These are phyloP conservation scores for Colletotrichum sp. DNA, from an alignment of 2,329 filamentous ascomycete genomes.

Conservation along the genomic window DNA sequence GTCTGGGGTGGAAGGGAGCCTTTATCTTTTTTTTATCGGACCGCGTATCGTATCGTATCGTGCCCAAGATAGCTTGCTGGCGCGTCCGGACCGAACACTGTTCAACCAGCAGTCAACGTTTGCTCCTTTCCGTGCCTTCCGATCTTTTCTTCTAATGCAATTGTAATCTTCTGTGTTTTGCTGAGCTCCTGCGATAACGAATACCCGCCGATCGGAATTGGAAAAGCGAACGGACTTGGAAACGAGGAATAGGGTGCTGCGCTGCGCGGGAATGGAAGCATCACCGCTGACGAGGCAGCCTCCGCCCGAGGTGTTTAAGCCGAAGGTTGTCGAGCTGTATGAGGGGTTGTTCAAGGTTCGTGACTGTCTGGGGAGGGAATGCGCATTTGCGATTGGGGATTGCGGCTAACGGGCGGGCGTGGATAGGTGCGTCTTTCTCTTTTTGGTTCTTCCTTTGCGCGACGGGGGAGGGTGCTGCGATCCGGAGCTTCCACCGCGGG, in stretches of 20 bases:
- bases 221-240: neutral
- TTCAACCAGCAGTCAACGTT: neutral
- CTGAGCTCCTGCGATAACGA: neutral
- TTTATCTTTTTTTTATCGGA: constrained; percentile 1
- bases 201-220: neutral
- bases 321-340: constrained; percentile 92
- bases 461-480: neutral
- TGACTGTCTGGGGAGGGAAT: neutral
- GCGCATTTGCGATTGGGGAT: neutral
- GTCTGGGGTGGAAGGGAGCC: neutral
- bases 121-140: neutral
- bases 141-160: neutral
- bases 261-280: constrained; percentile 68
- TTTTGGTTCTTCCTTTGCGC: neutral
- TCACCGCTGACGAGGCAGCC: constrained; percentile 94
- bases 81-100: neutral
- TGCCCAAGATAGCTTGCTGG: neutral
- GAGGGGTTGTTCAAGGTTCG: constrained; percentile 78
- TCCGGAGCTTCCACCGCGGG: neutral
- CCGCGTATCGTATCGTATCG: constrained; percentile 6
- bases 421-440: neutral
- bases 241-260: neutral
- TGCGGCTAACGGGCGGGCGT: neutral
- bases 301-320: constrained; percentile 88
- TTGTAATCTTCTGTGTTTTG: neutral